Base-by-base conservation (phyloP, 371 early-diverging fungal genomes). In the Syncephalis fuscata region DNA sequence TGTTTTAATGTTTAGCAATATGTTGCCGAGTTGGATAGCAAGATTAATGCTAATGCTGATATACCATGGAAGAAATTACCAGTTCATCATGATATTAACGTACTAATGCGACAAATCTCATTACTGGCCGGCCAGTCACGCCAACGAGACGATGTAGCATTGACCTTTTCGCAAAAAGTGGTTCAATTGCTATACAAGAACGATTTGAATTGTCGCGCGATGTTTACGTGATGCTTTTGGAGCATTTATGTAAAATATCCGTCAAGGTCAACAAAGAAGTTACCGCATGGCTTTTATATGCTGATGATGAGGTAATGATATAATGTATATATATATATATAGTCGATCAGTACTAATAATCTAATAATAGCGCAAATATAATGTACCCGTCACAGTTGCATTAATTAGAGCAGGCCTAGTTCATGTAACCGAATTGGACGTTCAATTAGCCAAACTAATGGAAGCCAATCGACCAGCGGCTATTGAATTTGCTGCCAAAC, bases 221-320 rank as follows among this genome's bases (percentile, higher is more conserved):
- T 46, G 69, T 85, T 21, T 92, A 87, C 54, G 78, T 87, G 3
- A 62, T 76, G 7, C 58, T 96, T 1, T 62, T 98, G 48, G 83
- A 82, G 48, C 66, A 76, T 3, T 61, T 94, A 14, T 88, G 87
- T 53, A 84, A 87, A 45, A 56, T 75, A 22, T 86, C 90, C 0
- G 70, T 70, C 48, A 71, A 74, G 23, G 82, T 86, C 0, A 76
- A 73, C 20, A 76, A 78, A 40, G 88, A 93, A 60, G 83, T 96
- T 36, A 79, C 72, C 1, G 69, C 75, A 20, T 96, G 95, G 96
- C 61, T 98, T 14, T 71, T 89, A n/a, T 92, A 85, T 63, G 75
- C 86, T 1, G 89, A 91, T 39, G 94, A 95, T 54, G 93, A 92
- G 54, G 68, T 67, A 39, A 17, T 52, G n/a, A n/a, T n/a, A n/a